These are phyloP conservation scores for Metarhizium rileyi DNA, from an alignment of 2,329 filamentous ascomycete genomes.

Conservation along the genomic window DNA sequence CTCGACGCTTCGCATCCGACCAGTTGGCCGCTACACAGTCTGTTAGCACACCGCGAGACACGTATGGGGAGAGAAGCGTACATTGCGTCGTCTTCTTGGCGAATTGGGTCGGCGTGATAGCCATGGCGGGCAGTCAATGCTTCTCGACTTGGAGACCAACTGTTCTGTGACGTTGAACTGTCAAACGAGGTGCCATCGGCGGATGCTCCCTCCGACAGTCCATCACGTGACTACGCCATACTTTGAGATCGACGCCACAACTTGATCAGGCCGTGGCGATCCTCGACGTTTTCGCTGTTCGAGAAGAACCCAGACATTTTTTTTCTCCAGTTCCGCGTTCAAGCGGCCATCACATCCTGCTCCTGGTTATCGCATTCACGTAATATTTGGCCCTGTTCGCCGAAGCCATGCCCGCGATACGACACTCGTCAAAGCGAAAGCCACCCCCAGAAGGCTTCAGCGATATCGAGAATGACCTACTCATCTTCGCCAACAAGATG, in stretches of 20 bases:
- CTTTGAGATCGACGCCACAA: conserved; percentile 9
- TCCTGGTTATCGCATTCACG: not conserved
- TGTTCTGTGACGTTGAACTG: conserved; percentile 19
- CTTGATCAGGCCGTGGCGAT: conserved; percentile 4
- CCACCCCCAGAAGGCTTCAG: conserved; percentile 78
- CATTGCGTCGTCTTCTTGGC: conserved; percentile 71
- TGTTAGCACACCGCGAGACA: conserved; percentile 24
- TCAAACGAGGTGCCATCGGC: conserved; percentile 3
- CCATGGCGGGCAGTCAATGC: conserved; percentile 50
- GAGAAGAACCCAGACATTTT: not conserved
- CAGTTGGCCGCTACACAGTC: conserved; percentile 65
- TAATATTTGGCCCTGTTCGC: not conserved
- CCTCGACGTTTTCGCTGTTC: not conserved
- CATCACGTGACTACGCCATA: conserved; percentile 22
- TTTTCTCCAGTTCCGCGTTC: not conserved
- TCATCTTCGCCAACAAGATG: conserved; percentile 85
- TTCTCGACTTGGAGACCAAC: conserved; percentile 18
- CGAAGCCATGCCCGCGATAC: conserved; percentile 61
- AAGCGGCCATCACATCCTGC: not conserved
- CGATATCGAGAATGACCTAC: conserved; percentile 78
- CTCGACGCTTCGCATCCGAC: conserved; percentile 78
- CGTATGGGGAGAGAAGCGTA: conserved; percentile 33
- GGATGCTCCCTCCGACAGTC: conserved; percentile 2
- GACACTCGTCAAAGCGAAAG: conserved; percentile 67
- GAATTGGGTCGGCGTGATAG: conserved; percentile 89